These are phyloP conservation scores for Cyamopsis tetragonoloba DNA, from an alignment of 306 rosid species.

Conservation along the genomic window DNA sequence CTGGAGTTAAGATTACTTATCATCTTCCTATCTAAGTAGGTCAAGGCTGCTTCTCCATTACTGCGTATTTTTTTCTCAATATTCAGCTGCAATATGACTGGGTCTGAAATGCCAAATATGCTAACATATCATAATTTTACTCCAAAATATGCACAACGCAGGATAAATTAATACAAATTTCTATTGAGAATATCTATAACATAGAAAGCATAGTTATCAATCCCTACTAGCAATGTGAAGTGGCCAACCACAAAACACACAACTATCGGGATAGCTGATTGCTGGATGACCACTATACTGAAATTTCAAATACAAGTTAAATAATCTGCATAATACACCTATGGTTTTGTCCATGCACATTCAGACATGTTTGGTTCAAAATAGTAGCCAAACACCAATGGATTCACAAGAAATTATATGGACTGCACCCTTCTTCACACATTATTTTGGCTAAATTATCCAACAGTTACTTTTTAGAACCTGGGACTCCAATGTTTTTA, in stretches of 20 bases:
- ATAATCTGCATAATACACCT: too few relatives aligned
- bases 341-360: too few relatives aligned
- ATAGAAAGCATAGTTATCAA: too few relatives aligned
- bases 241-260: too few relatives aligned
- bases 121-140: slow-evolving; percentile 5
- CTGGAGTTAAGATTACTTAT: slow-evolving; percentile 65
- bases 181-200: too few relatives aligned
- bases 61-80: slow-evolving; percentile 69
- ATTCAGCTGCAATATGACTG: slow-evolving; percentile 51
- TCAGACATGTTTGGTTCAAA: background rate
- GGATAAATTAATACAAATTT: too few relatives aligned
- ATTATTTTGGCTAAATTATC: background rate
- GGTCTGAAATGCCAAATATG: slow-evolving; percentile 50
- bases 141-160: background rate
- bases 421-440: background rate
- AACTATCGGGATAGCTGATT: too few relatives aligned
- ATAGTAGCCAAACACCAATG: background rate
- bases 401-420: background rate
- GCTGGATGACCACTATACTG: too few relatives aligned
- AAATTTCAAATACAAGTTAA: too few relatives aligned
- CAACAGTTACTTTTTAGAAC: background rate
- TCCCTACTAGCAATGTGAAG: too few relatives aligned
- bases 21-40: slow-evolving; percentile 86
- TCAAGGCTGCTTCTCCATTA: slow-evolving; percentile 83
- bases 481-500: background rate